Evolutionary conservation across 192 early-diverging fungal genomes (phyloP), one percentile per base, ranked within the genome.

Genomic region (Podila horticola): DNA sequence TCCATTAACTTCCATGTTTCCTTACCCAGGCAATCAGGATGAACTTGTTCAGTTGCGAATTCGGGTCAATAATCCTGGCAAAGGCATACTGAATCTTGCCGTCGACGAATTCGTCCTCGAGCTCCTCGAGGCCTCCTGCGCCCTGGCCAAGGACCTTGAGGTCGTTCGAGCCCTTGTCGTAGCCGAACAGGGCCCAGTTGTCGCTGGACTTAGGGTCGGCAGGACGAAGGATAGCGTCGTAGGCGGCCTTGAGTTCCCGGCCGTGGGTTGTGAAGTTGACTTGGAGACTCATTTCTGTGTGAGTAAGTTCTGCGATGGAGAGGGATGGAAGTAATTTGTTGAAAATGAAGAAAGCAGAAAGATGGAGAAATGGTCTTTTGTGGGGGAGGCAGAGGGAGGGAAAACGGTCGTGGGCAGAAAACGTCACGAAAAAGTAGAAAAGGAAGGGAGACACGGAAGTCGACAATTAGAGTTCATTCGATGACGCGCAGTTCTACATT

Each of bases 1-100:
- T 20, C 50, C 13, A n/a, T 19, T 5, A 58, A 22, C 79, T 15
- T 79, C 9, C 13, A 61, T 45, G 49, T 20, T 31, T 49, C 60
- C 82, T 69, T 88, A 94, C 93, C 95, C 95, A 98, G 20, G 90
- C 94, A 69, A 98, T 94, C 64, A 98, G 91, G 48, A 97, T 94
- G 84, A 93, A 93, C 85, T 98, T 98, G 62, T 91, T 87, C 22
- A 98, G 86, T 41, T 88, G 85, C 3, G 95, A 93, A 67, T 96
- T 93, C 17, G 94, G 95, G 82, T 98, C 97, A 48, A 84, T 81
- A n/a, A 96, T 92, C 20, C 91, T 86, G 4, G 84, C 91, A 87
- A 95, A 96, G 13, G 94, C 96, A 84, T 93, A 97, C 79, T 95
- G 95, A 55, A 96, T 93, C 76, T 96, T 96, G 52, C 92, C 90